Conservation (phyloP, 176 grass and related monocot genomes). For the Oryza glumipatula region DNA sequence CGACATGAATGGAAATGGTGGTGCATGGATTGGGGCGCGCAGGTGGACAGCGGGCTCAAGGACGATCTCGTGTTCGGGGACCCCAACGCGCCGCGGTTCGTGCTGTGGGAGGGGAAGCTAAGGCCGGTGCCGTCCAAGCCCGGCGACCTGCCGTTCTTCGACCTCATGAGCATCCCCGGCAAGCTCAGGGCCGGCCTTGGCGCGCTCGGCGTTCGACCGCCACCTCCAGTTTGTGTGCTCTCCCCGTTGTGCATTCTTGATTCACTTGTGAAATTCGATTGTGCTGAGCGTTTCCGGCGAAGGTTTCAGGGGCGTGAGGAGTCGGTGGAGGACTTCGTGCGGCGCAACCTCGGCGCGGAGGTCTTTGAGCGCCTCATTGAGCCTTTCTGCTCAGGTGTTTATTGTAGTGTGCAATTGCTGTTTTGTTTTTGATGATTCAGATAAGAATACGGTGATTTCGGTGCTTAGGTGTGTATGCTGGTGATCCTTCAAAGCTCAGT, state of each 20-base stretch:
- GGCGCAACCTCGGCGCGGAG: constrained; percentile 90
- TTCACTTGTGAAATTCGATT: constrained; percentile 5
- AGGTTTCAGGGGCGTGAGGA: constrained; percentile 97
- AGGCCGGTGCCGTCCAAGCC: constrained; percentile 83
- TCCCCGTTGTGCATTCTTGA: constrained; percentile 29
- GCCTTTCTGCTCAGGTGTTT: constrained; percentile 86
- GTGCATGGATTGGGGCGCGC: constrained; percentile 7
- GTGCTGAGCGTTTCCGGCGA: constrained; percentile 54
- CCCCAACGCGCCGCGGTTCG: constrained; percentile 81
- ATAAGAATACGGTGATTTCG: not conserved
- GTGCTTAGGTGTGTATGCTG: constrained; percentile 82
- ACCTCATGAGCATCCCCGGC: constrained; percentile 81
- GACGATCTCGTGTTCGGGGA: constrained; percentile 96
- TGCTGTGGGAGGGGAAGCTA: constrained; percentile 84
- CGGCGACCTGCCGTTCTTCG: constrained; percentile 78
- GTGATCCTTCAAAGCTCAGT: constrained; percentile 88
- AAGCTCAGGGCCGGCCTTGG: constrained; percentile 86
- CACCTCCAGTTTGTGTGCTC: constrained; percentile 90
- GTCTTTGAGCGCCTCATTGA: constrained; percentile 96
- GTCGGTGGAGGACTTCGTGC: constrained; percentile 92
- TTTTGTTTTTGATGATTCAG: constrained; percentile 10
- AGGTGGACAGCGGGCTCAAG: constrained; percentile 85
- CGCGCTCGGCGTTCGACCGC: constrained; percentile 75
- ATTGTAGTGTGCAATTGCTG: not conserved
- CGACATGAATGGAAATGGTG: not conserved